Evolutionary conservation across 176 grass and related monocot species (phyloP).

Genomic region (Chrysopogon serrulatus): DNA sequence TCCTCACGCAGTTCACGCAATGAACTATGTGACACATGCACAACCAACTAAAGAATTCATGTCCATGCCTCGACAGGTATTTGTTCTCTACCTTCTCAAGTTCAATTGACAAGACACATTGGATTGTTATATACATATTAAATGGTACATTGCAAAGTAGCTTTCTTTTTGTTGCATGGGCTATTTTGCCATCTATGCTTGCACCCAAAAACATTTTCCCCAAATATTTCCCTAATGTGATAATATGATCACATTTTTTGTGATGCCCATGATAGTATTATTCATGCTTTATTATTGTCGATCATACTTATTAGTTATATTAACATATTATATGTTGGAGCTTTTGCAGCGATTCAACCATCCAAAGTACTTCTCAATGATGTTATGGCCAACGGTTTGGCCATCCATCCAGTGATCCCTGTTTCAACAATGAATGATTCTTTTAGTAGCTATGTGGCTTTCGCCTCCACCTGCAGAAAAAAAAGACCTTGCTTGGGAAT

Average conservation of each 20-base stretch:
- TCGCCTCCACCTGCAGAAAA: conserved; percentile 31
- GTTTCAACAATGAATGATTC: conserved; percentile 38
- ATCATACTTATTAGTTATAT: neutral
- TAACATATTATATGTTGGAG: neutral
- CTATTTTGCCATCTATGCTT: neutral
- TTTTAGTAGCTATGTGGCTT: conserved; percentile 36
- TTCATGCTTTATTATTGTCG: neutral
- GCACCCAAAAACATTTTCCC: neutral
- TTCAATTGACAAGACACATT: neutral
- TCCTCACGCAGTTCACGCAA: conserved; percentile 28
- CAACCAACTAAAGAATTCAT: conserved; percentile 55
- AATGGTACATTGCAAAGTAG: neutral
- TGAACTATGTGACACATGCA: conserved; percentile 40
- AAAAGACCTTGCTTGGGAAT: conserved; percentile 55
- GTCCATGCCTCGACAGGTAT: conserved; percentile 45
- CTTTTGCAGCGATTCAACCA: conserved; percentile 37
- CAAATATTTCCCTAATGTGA: neutral
- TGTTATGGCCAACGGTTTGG: conserved; percentile 30
- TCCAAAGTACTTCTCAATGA: conserved; percentile 45
- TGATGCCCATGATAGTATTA: neutral
- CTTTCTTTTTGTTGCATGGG: neutral
- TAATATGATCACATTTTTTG: neutral
- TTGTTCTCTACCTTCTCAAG: neutral
- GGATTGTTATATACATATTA: neutral
- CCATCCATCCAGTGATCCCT: conserved; percentile 42